A percentile compares a stretch with the other conserved stretches of the same genome.
phyloP scores from a whole-genome alignment of 2,329 filamentous ascomycete genomes.

The Apiospora marii region DNA sequence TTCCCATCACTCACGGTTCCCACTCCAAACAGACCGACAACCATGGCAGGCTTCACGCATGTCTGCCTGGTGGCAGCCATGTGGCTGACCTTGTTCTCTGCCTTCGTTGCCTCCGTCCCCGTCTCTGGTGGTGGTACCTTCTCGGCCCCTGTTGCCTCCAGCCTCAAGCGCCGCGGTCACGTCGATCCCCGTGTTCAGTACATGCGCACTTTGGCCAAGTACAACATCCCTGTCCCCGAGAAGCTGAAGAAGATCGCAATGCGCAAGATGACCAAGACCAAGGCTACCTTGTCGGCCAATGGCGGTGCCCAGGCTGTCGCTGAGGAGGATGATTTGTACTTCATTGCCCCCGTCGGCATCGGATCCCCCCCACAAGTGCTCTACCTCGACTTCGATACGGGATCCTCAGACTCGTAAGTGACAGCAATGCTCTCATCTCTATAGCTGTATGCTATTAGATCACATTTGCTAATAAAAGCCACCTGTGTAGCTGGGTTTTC shows the following conservation, averaged over 20 bases:
- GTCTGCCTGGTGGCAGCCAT: conserved; percentile 20
- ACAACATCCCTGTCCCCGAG: conserved; percentile 41
- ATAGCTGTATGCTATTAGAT: not conserved
- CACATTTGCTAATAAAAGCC: not conserved
- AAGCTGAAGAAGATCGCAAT: conserved; percentile 38
- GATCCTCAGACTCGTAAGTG: conserved; percentile 70
- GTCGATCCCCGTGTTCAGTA: conserved; percentile 33
- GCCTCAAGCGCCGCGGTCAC: conserved; percentile 25
- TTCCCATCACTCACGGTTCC: not conserved
- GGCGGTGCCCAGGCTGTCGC: conserved; percentile 45
- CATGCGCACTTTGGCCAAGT: conserved; percentile 43
- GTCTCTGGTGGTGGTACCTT: not conserved
- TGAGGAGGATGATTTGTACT: conserved; percentile 51
- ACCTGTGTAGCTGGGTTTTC: conserved; percentile 58
- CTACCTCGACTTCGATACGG: conserved; percentile 60
- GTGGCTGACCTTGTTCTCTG: conserved; percentile 15
- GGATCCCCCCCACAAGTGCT: conserved; percentile 57
- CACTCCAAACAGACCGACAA: not conserved
- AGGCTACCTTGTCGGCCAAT: conserved; percentile 34
- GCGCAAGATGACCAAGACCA: not conserved
- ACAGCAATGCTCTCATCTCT: not conserved
- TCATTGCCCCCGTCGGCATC: conserved; percentile 52
- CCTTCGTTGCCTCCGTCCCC: conserved; percentile 20
- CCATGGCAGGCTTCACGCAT: conserved; percentile 15
- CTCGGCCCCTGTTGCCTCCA: conserved; percentile 10